A percentile compares a stretch with the other conserved stretches of the same genome.
Conservation (phyloP, 2,329 filamentous ascomycete species). For the Aspergillus felis region DNA sequence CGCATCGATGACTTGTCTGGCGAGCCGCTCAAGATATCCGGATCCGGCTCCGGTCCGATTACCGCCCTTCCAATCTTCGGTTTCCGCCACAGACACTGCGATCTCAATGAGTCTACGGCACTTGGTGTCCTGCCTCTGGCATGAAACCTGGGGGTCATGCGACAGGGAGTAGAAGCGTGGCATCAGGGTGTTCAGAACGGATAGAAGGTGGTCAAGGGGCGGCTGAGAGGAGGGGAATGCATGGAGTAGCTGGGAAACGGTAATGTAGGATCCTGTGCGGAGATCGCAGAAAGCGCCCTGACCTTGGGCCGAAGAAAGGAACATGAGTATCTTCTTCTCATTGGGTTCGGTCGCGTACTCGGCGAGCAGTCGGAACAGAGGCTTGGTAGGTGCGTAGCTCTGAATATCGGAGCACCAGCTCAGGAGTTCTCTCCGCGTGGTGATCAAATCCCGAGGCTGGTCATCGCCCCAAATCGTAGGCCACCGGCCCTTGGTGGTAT, state of each 20-base stretch:
- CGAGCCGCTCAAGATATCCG: constrained; percentile 87
- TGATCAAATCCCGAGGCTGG: constrained; percentile 75
- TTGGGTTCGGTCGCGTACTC: constrained; percentile 75
- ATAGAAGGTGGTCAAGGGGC: constrained; percentile 76
- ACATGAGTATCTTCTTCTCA: constrained; percentile 85
- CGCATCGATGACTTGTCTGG: constrained; percentile 65
- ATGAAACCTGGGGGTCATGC: constrained; percentile 85
- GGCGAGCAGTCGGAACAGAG: constrained; percentile 75
- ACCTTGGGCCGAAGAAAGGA: constrained; percentile 82
- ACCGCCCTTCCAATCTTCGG: constrained; percentile 69
- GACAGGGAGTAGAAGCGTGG: constrained; percentile 97
- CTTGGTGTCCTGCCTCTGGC: constrained; percentile 63
- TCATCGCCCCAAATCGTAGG: constrained; percentile 98
- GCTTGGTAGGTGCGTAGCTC: constrained; percentile 86
- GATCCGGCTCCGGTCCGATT: constrained; percentile 80
- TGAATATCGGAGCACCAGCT: constrained; percentile 96
- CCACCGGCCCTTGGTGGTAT: constrained; percentile 80
- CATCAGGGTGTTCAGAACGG: constrained; percentile 82
- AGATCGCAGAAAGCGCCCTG: constrained; percentile 93
- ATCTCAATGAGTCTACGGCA: constrained; percentile 84
- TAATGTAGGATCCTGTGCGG: constrained; percentile 81
- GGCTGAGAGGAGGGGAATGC: constrained; percentile 92
- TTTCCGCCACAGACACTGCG: constrained; percentile 93
- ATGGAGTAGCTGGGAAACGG: constrained; percentile 76
- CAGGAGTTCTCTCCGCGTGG: constrained; percentile 84